Conservation (phyloP, 805 yeast genomes). For the Teunomyces atbi region DNA sequence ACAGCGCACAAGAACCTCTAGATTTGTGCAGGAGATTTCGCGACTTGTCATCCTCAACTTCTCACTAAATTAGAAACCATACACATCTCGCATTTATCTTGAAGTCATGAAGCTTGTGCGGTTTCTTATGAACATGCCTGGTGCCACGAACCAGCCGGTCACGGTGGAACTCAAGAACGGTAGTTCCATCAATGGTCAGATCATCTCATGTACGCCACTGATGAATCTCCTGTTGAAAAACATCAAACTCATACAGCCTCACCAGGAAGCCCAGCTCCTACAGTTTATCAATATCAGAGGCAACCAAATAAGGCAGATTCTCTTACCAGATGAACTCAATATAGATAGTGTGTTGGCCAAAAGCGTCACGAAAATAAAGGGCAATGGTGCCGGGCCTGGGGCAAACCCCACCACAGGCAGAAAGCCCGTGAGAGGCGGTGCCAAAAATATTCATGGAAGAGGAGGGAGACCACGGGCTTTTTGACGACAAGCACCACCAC, state of each 20-base stretch:
- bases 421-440: conserved; percentile 8
- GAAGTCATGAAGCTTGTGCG: conserved; percentile 59
- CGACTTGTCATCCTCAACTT: too few relatives aligned
- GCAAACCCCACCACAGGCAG: conserved; percentile 11
- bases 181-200: conserved; percentile 78
- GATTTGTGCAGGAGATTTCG: neutral
- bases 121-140: conserved; percentile 75
- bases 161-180: conserved; percentile 93
- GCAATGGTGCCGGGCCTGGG: conserved; percentile 46
- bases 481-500: neutral
- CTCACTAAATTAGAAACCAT: too few relatives aligned
- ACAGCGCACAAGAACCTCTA: too few relatives aligned
- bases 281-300: conserved; percentile 87
- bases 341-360: conserved; percentile 62
- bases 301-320: conserved; percentile 77
- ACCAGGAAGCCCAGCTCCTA: conserved; percentile 65
- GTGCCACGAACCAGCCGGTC: conserved; percentile 71
- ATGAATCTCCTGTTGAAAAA: conserved; percentile 85
- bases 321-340: conserved; percentile 83
- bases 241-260: conserved; percentile 72
- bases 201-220: conserved; percentile 81
- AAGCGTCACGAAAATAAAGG: conserved; percentile 41
- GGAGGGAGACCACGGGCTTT: conserved; percentile 14
- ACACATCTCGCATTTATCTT: too few relatives aligned
- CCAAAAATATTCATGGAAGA: conserved; percentile 5